Evolutionary conservation across 805 yeast species (phyloP).

Genomic region (Candida coleopterorum): DNA sequence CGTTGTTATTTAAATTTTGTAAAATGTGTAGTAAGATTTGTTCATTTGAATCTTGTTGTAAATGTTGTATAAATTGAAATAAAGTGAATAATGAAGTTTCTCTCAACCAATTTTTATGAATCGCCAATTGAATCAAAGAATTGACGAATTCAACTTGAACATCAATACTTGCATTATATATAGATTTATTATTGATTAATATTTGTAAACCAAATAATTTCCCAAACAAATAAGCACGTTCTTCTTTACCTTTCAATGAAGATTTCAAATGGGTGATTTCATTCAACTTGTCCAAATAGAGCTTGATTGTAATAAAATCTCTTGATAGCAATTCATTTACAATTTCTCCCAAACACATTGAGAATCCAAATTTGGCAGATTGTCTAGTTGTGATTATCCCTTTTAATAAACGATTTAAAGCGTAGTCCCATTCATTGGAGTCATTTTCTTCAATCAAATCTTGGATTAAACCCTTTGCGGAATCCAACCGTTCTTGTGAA

Average conservation of each 20-base stretch:
- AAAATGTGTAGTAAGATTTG: conserved; percentile 29
- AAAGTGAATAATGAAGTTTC: conserved; percentile 76
- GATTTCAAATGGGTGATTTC: conserved; percentile 28
- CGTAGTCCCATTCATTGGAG: conserved; percentile 73
- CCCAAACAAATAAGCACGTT: conserved; percentile 77
- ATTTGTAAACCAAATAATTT: conserved; percentile 80
- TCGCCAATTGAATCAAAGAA: conserved; percentile 52
- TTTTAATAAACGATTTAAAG: conserved; percentile 68
- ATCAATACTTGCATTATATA: conserved; percentile 17
- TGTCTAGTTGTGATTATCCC: conserved; percentile 82
- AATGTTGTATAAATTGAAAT: conserved; percentile 38
- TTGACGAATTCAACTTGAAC: conserved; percentile 34
- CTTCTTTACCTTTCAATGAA: conserved; percentile 71
- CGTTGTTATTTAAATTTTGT: conserved; percentile 42
- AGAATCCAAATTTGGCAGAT: conserved; percentile 81
- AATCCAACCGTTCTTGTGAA: conserved; percentile 63
- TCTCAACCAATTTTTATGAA: conserved; percentile 75
- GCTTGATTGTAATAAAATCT: conserved; percentile 27
- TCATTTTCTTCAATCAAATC: conserved; percentile 46
- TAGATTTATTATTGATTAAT: conserved; percentile 44
- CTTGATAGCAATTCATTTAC: conserved; percentile 31
- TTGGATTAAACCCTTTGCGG: conserved; percentile 62
- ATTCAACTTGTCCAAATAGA: conserved; percentile 35
- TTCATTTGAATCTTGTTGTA: conserved; percentile 10
- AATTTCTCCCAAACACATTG: conserved; percentile 79